Evolutionary conservation across 495 filamentous ascomycete genomes (phyloP), one percentile per base, ranked within the genome.

Genomic region (Letharia columbiana): DNA sequence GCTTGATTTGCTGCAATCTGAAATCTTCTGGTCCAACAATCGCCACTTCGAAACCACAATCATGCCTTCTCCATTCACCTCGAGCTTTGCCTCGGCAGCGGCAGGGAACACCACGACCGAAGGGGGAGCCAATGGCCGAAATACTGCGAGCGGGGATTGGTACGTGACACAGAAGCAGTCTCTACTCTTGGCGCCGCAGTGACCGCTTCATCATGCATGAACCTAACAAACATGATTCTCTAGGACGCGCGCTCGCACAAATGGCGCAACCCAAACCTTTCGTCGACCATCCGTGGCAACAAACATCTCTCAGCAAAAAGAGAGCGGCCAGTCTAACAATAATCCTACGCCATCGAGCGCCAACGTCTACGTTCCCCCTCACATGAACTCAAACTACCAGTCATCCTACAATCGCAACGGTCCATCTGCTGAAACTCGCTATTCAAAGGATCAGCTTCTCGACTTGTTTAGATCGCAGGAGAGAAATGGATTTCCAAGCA

Each of bases 241-340:
- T 62, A 88, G 86, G 85, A 77, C 85, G 73, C 86, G 86, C 73
- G 75, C 80, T 71, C 84, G 86, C 75, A 82, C 87, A 62, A 94
- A 94, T 74, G 91, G 90, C 75, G 83, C 84, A 66, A 92, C 90
- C 52, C 84, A 92, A 65, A 95, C 91, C 66, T 91, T 96, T 75
- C 90, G 92, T 65, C 88, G 92, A 67, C 80, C 89, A 35, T 94
- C 91, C 67, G 82, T 87, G 67, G 85, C 87, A 67, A 86, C 84
- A 42, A 85, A 83, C 72, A 77, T 78, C 72, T 82, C 81, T 60
- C 77, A 82, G 66, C 77, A 72, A 61, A 77, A 78, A 66, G 82
- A 84, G 59, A 73, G 74, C 69, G 79, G 74, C 71, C 81, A 81
- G 70, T 70, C 76, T 66, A 77, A 71, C 31, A 71, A 76, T 56